A percentile compares a stretch with the other conserved stretches of the same genome.
These are phyloP conservation scores for Candida nitratophila DNA, from an alignment of 805 yeast genomes.

Conservation along the genomic window DNA sequence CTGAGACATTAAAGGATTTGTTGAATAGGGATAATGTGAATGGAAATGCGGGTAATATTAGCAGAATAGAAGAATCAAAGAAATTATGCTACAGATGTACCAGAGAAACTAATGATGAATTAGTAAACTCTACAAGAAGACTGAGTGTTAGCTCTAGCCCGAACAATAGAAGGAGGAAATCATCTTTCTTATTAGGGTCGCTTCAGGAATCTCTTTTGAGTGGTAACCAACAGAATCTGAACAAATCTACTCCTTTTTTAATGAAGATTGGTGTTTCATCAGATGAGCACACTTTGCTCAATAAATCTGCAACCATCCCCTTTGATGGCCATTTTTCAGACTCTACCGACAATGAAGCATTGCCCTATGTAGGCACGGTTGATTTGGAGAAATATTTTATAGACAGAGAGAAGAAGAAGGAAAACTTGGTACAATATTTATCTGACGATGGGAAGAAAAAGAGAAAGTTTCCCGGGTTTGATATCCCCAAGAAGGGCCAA, in stretches of 20 bases:
- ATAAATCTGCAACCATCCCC: constrained; percentile 8
- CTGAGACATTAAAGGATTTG: not conserved
- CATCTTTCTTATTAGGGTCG: constrained; percentile 4
- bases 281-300: not conserved
- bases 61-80: not conserved
- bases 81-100: not conserved
- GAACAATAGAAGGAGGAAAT: constrained; percentile 1
- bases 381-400: constrained; percentile 21
- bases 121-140: not conserved
- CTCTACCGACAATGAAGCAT: constrained; percentile 1
- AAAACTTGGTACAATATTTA: no score
- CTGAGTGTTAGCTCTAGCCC: not conserved
- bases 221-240: constrained; percentile 10
- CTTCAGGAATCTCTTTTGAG: constrained; percentile 17
- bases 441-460: no score
- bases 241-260: constrained; percentile 16
- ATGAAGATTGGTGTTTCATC: constrained; percentile 20
- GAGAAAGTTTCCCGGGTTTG: constrained; percentile 23
- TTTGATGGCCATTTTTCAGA: constrained; percentile 19
- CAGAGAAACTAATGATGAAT: not conserved
- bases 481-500: constrained; percentile 19
- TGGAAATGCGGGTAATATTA: not conserved
- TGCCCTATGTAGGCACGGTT: constrained; percentile 27
- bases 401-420: constrained; percentile 9
- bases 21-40: not conserved